A percentile compares a stretch with the other conserved stretches of the same genome.
phyloP scores from a whole-genome alignment of 139 green algal genomes.

The Coelastrella sp. region DNA sequence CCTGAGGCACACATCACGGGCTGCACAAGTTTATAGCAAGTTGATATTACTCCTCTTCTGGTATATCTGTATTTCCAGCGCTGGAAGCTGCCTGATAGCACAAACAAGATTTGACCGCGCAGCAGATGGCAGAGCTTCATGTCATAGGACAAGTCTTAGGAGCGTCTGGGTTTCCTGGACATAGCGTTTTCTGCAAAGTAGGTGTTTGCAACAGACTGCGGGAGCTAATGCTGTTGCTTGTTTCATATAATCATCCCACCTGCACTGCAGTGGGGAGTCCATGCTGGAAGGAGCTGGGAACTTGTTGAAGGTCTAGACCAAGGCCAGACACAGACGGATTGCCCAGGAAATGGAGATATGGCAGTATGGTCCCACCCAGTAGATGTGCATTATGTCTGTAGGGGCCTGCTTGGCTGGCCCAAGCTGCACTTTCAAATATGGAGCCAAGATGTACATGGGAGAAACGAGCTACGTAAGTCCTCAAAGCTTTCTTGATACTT shows the following conservation, averaged over 20 bases:
- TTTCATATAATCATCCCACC: not conserved
- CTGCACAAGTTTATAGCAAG: not conserved
- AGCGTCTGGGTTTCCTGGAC: slow-evolving; percentile 66
- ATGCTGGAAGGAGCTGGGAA: slow-evolving; percentile 75
- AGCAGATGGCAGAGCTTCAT: slow-evolving; percentile 81
- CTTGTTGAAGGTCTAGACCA: slow-evolving; percentile 76
- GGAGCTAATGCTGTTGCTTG: too few relatives aligned
- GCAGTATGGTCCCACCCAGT: slow-evolving; percentile 83
- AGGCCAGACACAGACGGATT: slow-evolving; percentile 77
- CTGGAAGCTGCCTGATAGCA: too few relatives aligned
- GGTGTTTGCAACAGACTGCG: not conserved
- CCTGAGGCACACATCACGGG: not conserved
- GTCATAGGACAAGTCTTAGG: slow-evolving; percentile 75
- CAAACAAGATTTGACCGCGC: not conserved
- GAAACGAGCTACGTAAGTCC: slow-evolving; percentile 78
- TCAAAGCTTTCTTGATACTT: not conserved
- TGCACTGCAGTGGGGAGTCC: slow-evolving; percentile 70
- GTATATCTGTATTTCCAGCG: too few relatives aligned
- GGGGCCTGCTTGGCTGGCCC: slow-evolving; percentile 78
- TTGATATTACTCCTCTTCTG: not conserved
- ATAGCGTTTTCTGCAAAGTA: slow-evolving; percentile 85
- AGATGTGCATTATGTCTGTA: slow-evolving; percentile 78
- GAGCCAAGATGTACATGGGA: slow-evolving; percentile 73
- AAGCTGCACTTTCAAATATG: slow-evolving; percentile 89
- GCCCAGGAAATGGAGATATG: slow-evolving; percentile 64